Base-by-base conservation (phyloP, 2,329 filamentous ascomycete genomes). In the Trichoderma atroviride region DNA sequence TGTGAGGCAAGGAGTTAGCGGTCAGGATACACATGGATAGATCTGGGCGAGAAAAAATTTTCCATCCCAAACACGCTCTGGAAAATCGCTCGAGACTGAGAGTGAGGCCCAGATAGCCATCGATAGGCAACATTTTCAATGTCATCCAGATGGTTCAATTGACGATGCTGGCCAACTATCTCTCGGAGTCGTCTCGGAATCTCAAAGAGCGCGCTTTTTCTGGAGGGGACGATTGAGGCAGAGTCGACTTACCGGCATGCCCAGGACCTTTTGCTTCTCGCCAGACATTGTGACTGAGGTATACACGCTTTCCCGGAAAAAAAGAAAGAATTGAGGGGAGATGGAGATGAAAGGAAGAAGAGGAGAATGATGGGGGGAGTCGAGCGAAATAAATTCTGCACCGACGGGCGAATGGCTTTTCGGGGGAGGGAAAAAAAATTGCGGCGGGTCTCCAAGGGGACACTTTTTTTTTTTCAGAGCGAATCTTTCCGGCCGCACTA, bases 271-370 rank as follows among this genome's bases (percentile, higher is more conserved):
- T 75, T 84, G 82, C 78, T 87, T 82, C 73, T 87, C 82, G 77
- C 83, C 74, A 81, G 86, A 83, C 86, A 88, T 89, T 78, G 80
- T 87, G 82, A 78, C 79, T 78, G 78, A 76, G 80, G 78, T 75
- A 75, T 71, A 76, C 74, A 75, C 70, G 73, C 74, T 78, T 80
- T 79, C 79, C 79, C 79, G 77, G 80, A 79, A 75, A 80, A 79
- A 81, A 79, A 81, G 78, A 83, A 87, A 86, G 81, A 81, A 87
- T 79, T 85, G 87, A 89, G 87, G 83, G 87, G 87, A 88, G 87
- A 88, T 85, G 78, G 78, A 80, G 80, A 80, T 80, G 78, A 78
- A 80, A 81, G 79, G 80, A 79, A 79, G 75, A 79, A 80, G 79
- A 79, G 77, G 79, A 79, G 77, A 79, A 80, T 79, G 77, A 81